Evolutionary conservation across 202 grass and related monocot species (phyloP), one percentile per base, ranked within the genome.

Genomic region (Carex arenaria): DNA sequence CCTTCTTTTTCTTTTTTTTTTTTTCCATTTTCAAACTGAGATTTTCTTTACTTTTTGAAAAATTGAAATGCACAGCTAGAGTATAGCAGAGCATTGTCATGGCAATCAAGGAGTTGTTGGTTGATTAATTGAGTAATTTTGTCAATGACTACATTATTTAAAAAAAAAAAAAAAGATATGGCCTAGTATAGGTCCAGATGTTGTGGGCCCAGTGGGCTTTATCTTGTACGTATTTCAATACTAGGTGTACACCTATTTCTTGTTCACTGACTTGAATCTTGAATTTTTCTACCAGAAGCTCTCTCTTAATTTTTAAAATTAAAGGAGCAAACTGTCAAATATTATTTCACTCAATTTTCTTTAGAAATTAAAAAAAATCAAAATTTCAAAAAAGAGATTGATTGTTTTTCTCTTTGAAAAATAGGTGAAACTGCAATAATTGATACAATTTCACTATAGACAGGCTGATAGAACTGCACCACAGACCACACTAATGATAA

Each of bases 31-130:
- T 26, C 8, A 69, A 82, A 69, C 17, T 9, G 34, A 9, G 9
- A 55, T 38, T 53, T 82, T 82, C 61, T n/a, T n/a, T 82, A 28
- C 63, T 55, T 82, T 82, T 69, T 82, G 45, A 82, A 69, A 74
- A 55, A 32, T 82, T 54, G 36, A 67, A 82, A 53, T 32, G 45
- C 13, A 53, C 13, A 45, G 26, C 4, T 82, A 30, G 20, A 47
- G 7, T 36, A 67, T 36, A 67, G 61, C 8, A 53, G 23, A 82
- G 23, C 45, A 36, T 82, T 82, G 62, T 82, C 13, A n/a, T n/a
- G 7, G 4, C 38, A 68, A 63, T 82, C 80, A 82, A 67, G 26
- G 80, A 68, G 80, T 54, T 68, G 63, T 68, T 82, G 63, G 28
- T 55, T 53, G 47, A 67, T 54, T 82, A 28, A 64, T 45, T 23